Conservation (phyloP, 2,329 filamentous ascomycete species). For the Talaromyces verruculosus region DNA sequence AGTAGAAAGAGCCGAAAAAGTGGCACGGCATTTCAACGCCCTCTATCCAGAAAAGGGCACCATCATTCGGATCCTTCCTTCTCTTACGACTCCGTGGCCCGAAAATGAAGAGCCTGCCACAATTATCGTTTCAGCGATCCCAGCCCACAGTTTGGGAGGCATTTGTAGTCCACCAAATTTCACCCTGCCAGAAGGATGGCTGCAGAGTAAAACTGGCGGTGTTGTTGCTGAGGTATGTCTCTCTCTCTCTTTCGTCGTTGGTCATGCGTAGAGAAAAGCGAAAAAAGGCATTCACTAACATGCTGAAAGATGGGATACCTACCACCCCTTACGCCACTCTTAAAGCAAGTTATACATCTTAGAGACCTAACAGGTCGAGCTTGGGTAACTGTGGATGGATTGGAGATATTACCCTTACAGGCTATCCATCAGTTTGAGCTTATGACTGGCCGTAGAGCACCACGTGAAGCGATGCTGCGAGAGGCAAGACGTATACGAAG, state of each 20-base stretch:
- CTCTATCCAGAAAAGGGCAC: neutral
- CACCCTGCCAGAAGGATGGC: slow-evolving; percentile 62
- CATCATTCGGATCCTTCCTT: neutral
- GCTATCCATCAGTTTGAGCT: no score
- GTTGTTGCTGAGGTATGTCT: slow-evolving; percentile 61
- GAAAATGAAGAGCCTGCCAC: slow-evolving; percentile 59
- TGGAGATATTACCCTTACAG: no score
- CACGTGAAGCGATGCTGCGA: no score
- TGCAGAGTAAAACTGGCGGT: slow-evolving; percentile 66
- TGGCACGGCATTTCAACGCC: neutral
- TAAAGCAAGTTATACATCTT: neutral
- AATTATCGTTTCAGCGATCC: slow-evolving; percentile 68
- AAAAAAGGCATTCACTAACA: neutral
- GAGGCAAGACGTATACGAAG: no score
- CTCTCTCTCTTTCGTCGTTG: neutral
- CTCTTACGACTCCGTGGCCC: slow-evolving; percentile 53
- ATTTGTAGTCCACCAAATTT: slow-evolving; percentile 59
- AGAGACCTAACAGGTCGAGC: neutral
- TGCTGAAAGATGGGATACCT: neutral
- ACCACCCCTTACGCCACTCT: neutral
- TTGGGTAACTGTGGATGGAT: no score
- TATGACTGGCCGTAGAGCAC: no score
- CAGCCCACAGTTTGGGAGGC: slow-evolving; percentile 61
- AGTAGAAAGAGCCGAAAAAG: neutral
- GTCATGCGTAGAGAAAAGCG: neutral